Evolutionary conservation across 768 basidiomycete genomes (phyloP).

Genomic region (Hemileccinum rubropunctum): DNA sequence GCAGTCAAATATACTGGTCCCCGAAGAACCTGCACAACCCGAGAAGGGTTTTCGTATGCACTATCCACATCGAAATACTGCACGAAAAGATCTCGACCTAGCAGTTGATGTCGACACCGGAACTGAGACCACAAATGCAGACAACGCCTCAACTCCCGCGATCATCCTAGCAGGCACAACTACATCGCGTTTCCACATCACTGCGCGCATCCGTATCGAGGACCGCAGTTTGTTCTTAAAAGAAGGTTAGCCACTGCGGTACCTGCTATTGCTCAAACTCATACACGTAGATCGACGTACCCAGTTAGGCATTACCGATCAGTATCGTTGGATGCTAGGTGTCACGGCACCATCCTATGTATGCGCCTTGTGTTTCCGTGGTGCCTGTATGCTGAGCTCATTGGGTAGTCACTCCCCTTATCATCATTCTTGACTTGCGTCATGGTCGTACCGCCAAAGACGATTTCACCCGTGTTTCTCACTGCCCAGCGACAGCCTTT

Average conservation of each 20-base stretch:
- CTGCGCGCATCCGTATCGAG: slow-evolving; percentile 39
- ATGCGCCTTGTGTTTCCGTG: slow-evolving; percentile 16
- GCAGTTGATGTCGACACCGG: slow-evolving; percentile 9
- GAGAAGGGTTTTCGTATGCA: slow-evolving; percentile 34
- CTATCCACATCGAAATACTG: slow-evolving; percentile 40
- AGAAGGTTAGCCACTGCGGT: slow-evolving; percentile 28
- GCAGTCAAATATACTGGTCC: neutral
- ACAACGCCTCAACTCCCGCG: neutral
- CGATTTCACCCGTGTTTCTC: slow-evolving; percentile 31
- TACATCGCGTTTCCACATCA: slow-evolving; percentile 45
- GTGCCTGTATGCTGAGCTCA: neutral
- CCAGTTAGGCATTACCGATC: slow-evolving; percentile 24
- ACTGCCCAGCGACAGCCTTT: slow-evolving; percentile 39
- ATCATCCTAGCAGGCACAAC: slow-evolving; percentile 15
- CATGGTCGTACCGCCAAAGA: slow-evolving; percentile 37
- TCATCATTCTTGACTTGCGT: slow-evolving; percentile 35
- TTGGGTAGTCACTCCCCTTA: slow-evolving; percentile 25
- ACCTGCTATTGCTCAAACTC: slow-evolving; percentile 1
- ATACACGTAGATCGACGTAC: slow-evolving; percentile 33
- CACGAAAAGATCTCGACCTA: slow-evolving; percentile 38
- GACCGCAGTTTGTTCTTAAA: slow-evolving; percentile 47
- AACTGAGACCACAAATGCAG: neutral
- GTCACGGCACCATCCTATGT: slow-evolving; percentile 49
- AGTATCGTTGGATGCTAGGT: slow-evolving; percentile 48
- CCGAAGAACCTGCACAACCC: neutral